Conservation (phyloP, 768 basidiomycete species). For the Erythrobasidium yunnanense region DNA sequence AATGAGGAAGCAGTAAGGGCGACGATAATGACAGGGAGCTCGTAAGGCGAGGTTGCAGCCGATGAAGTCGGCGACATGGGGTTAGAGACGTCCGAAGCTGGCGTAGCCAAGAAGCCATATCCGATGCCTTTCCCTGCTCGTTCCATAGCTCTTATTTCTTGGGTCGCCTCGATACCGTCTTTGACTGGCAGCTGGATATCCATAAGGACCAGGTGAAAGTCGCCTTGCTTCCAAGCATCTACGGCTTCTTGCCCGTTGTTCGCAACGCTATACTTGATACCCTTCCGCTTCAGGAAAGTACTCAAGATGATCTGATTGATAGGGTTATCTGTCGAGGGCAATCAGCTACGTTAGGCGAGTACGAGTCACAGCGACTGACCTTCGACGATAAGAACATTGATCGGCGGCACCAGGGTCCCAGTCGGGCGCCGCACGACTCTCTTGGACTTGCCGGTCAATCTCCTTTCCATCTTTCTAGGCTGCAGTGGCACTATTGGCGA, state of each 20-base stretch:
- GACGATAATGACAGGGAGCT: conserved; percentile 78
- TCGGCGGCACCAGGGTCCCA: conserved; percentile 68
- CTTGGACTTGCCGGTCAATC: conserved; percentile 6
- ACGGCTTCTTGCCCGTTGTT: conserved; percentile 93
- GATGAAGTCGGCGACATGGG: conserved; percentile 50
- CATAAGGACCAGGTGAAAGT: conserved; percentile 95
- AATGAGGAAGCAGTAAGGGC: conserved; percentile 94
- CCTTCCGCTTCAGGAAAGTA: conserved; percentile 93
- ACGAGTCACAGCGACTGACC: conserved; percentile 49
- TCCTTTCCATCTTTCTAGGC: conserved; percentile 30
- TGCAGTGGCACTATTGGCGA: too few species aligned
- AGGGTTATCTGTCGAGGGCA: conserved; percentile 63
- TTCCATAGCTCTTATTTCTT: conserved; percentile 81
- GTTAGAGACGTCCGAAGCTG: conserved; percentile 58
- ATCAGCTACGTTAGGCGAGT: background rate
- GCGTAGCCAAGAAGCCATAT: conserved; percentile 55
- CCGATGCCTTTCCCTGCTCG: conserved; percentile 56
- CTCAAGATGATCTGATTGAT: conserved; percentile 96
- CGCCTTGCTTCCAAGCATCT: conserved; percentile 82
- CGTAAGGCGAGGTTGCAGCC: conserved; percentile 40
- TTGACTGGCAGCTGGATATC: conserved; percentile 99
- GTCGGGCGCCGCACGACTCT: conserved; percentile 5
- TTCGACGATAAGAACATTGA: conserved; percentile 95
- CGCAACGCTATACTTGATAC: conserved; percentile 86
- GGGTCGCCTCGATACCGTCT: conserved; percentile 95